Base-by-base conservation (phyloP, 1,284 basidiomycete species). In the Apiotrichum gamsii region DNA sequence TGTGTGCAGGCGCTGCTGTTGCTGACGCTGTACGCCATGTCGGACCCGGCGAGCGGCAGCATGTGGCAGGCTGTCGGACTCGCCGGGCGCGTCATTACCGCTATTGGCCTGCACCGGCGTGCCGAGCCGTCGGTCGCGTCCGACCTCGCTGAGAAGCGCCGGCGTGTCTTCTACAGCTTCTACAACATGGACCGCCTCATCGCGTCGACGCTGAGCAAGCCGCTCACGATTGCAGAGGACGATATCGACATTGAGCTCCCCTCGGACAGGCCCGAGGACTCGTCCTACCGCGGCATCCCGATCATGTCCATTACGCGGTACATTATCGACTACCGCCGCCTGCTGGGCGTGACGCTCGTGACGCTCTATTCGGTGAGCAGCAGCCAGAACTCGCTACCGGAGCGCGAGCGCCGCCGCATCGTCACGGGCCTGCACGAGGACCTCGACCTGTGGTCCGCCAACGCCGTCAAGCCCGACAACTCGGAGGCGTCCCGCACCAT, bases 111-210 rank as follows among this genome's bases (percentile, higher is more conserved):
- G 13, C 62, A 67, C 42, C 54, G 60, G n/a, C 41, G 52, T 8
- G 53, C 61, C 9, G 59, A 60, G 31, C 37, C 53, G 3, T 29
- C 14, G 14, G 21, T 51, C 2, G 37, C 54, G 8, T 24, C 49
- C 1, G 45, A 52, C 10, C 34, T 56, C 2, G 54, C 55, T 16
- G 61, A 61, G 39, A 39, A 54, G 32, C 49, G 64, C 10, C 56
- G 54, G n/a, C 49, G 57, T 15, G 40, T 64, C 11, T 67, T 64
- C 53, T 62, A 56, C 39, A 52, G 58, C 13, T 48, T 64, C n/a
- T 67, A 59, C 56, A 65, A 60, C 38, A 50, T 67, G 3, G 65
- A 67, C 38, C 52, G 63, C 14, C 29, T 59, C 13, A 54, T 67
- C 8, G 57, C 63, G 9, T 43, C 54, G 4, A 59, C 58, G 1